Percentiles rank a stretch among this genome's conserved stretches.
Conservation (phyloP, 331 rosid genomes). For the Pyracantha coccinea region DNA sequence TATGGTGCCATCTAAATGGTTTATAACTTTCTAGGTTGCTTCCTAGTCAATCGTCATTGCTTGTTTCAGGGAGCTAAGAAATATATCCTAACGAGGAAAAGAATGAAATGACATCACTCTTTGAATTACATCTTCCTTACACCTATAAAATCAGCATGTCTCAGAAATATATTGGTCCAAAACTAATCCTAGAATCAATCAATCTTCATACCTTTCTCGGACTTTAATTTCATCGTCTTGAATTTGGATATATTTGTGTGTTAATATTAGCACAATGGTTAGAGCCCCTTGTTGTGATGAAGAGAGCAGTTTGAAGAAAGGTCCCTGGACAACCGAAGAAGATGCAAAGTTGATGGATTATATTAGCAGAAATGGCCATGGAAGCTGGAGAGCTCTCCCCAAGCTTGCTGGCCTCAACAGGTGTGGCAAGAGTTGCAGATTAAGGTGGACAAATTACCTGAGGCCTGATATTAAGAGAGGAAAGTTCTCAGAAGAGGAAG, state of each 20-base stretch:
- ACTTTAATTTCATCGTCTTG: background rate
- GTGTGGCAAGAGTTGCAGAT: slow-evolving; percentile 87
- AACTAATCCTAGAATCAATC: background rate
- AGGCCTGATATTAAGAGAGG: slow-evolving; percentile 96
- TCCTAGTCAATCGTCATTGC: slow-evolving; percentile 22
- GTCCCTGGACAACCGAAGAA: slow-evolving; percentile 93
- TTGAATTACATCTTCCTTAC: slow-evolving; percentile 16
- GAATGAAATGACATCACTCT: slow-evolving; percentile 10
- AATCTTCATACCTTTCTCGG: background rate
- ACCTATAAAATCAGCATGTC: slow-evolving; percentile 33
- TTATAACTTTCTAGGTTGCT: slow-evolving; percentile 12
- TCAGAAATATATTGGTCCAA: slow-evolving; percentile 5
- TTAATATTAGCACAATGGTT: slow-evolving; percentile 36
- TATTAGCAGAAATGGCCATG: slow-evolving; percentile 53
- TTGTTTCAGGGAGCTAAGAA: slow-evolving; percentile 6
- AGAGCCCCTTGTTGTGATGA: slow-evolving; percentile 68
- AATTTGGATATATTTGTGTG: background rate
- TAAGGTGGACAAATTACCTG: slow-evolving; percentile 86
- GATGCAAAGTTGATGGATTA: slow-evolving; percentile 54
- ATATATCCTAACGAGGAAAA: background rate
- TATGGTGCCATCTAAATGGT: slow-evolving; percentile 5
- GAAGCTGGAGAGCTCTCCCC: slow-evolving; percentile 75
- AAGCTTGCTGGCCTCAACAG: slow-evolving; percentile 78
- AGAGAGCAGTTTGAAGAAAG: slow-evolving; percentile 55
- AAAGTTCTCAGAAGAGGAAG: slow-evolving; percentile 66